A percentile compares a stretch with the other conserved stretches of the same genome.
Evolutionary conservation across 768 basidiomycete species (phyloP).

Genomic region (Leccinum boreale): DNA sequence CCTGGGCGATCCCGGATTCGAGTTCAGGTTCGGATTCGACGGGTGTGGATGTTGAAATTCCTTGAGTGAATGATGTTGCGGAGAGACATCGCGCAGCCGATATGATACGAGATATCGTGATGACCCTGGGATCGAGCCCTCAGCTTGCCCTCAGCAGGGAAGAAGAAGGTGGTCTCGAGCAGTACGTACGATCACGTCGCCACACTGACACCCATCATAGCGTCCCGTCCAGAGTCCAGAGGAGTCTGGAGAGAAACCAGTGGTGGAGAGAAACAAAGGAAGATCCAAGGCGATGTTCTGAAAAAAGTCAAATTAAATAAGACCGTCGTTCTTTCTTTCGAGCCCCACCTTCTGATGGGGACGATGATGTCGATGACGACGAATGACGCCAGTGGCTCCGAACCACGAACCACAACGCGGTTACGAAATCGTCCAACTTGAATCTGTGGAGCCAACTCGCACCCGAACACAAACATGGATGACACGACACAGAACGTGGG

Average conservation of each 20-base stretch:
- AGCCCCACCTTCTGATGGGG: neutral
- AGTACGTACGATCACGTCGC: neutral
- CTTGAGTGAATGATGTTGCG: neutral
- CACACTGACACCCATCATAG: neutral
- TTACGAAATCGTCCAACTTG: neutral
- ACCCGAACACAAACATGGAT: neutral
- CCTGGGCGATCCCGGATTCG: neutral
- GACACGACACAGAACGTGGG: neutral
- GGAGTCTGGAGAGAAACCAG: neutral
- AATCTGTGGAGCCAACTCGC: neutral
- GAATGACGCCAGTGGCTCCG: neutral
- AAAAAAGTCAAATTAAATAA: neutral
- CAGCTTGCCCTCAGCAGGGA: neutral
- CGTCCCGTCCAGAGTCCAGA: neutral
- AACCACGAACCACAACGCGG: neutral
- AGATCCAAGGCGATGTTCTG: neutral
- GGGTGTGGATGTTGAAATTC: neutral
- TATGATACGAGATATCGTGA: neutral
- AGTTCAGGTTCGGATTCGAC: neutral
- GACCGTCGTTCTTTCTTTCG: neutral
- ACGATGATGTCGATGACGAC: neutral
- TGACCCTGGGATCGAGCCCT: neutral
- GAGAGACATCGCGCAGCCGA: neutral
- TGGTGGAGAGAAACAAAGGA: neutral
- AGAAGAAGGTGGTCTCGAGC: neutral